These are phyloP conservation scores for Calocybe gangraenosa DNA, from an alignment of 768 basidiomycete species.

Conservation along the genomic window DNA sequence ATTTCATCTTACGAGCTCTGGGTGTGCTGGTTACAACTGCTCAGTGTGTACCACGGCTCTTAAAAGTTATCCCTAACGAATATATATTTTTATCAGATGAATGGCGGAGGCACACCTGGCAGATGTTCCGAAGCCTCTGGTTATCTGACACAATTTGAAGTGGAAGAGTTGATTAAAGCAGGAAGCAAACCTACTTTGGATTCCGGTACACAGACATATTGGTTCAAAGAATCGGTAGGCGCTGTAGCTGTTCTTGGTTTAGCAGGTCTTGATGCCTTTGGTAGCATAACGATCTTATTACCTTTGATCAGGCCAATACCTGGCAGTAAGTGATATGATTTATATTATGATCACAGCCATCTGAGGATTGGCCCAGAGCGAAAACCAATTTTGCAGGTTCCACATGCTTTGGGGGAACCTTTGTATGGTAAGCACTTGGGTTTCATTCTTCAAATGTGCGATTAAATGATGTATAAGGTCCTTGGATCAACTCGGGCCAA, in stretches of 20 bases:
- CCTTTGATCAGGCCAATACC: slow-evolving; percentile 16
- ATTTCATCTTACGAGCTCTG: slow-evolving; percentile 11
- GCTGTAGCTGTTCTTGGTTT: neutral
- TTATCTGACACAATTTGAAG: slow-evolving; percentile 15
- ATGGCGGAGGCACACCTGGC: slow-evolving; percentile 13
- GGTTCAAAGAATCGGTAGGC: slow-evolving; percentile 12
- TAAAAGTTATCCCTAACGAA: too few relatives aligned
- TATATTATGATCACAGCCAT: neutral
- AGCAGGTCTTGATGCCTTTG: too few relatives aligned
- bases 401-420: slow-evolving; percentile 16
- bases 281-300: slow-evolving; percentile 8
- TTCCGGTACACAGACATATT: slow-evolving; percentile 12
- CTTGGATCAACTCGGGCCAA: neutral
- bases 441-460: neutral
- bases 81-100: slow-evolving; percentile 11
- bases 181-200: slow-evolving; percentile 14
- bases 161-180: slow-evolving; percentile 1
- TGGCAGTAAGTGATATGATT: slow-evolving; percentile 1
- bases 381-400: slow-evolving; percentile 11
- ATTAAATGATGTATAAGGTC: neutral
- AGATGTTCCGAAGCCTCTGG: slow-evolving; percentile 12
- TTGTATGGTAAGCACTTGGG: slow-evolving; percentile 10
- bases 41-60: neutral
- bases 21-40: slow-evolving; percentile 6
- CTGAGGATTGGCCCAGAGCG: slow-evolving; percentile 1